phyloP scores from a whole-genome alignment of 345 rosid species.

The Eucalyptus caleyi region DNA sequence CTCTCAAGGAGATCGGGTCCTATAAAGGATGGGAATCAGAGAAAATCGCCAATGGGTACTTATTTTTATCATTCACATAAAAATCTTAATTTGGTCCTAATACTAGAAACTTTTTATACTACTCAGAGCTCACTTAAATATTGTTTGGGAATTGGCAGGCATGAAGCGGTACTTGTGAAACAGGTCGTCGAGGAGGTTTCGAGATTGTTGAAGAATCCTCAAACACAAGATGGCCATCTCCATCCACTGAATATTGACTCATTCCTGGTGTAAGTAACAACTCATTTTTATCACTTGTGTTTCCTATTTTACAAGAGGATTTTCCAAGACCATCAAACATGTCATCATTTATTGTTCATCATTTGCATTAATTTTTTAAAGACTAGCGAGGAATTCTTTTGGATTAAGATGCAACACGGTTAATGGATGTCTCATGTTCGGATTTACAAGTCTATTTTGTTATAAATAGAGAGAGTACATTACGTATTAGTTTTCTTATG shows the following conservation, averaged over 20 bases:
- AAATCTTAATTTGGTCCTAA: background rate
- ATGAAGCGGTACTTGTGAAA: background rate
- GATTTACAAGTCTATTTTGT: background rate
- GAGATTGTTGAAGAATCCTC: background rate
- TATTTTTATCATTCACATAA: background rate
- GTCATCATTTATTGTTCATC: background rate
- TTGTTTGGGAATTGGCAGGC: background rate
- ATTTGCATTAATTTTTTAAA: background rate
- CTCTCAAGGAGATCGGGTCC: background rate
- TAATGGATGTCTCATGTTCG: background rate
- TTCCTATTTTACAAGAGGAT: background rate
- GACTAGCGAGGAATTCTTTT: rapidly evolving
- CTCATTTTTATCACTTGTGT: too few species aligned
- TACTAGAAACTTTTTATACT: rapidly evolving
- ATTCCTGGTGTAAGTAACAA: background rate
- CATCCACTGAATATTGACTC: background rate
- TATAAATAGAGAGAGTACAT: rapidly evolving
- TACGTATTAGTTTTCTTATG: too few species aligned
- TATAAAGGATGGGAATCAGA: background rate
- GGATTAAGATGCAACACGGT: background rate
- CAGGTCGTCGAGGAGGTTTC: rapidly evolving
- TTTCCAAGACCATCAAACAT: background rate
- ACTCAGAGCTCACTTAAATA: background rate
- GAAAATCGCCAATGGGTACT: background rate
- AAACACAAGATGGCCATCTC: background rate